Conservation (phyloP, 1,284 basidiomycete species). For the Microstroma glucosiphilum region DNA sequence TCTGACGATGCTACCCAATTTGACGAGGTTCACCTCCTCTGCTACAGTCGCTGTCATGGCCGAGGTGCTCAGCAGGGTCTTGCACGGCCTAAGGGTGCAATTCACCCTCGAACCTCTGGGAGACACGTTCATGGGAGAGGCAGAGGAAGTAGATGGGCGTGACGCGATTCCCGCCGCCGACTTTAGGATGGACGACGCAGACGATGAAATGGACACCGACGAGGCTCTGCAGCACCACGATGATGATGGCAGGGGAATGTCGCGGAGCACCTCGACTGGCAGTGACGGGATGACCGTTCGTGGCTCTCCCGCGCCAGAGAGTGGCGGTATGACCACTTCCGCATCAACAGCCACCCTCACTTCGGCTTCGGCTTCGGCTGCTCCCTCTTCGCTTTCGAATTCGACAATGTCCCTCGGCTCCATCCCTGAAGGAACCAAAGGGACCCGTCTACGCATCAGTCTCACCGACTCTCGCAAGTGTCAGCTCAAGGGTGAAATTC, state of each 20-base stretch:
- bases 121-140: slow-evolving; percentile 19
- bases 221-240: slow-evolving; percentile 14
- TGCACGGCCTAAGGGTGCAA: slow-evolving; percentile 30
- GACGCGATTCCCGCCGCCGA: background rate
- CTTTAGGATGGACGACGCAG: background rate
- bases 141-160: slow-evolving; percentile 29
- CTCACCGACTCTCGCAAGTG: slow-evolving; percentile 48
- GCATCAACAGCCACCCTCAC: background rate
- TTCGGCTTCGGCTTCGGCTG: background rate
- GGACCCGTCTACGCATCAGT: slow-evolving; percentile 37
- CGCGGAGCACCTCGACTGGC: background rate
- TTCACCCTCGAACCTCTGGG: slow-evolving; percentile 31
- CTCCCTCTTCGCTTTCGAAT: background rate
- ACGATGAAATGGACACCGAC: slow-evolving; percentile 25
- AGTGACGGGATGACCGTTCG: no score
- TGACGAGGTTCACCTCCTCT: slow-evolving; percentile 45
- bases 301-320: background rate
- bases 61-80: slow-evolving; percentile 18
- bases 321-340: background rate
- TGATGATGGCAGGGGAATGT: slow-evolving; percentile 12
- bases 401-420: no score
- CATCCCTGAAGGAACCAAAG: slow-evolving; percentile 23
- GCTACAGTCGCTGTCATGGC: slow-evolving; percentile 25
- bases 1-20: slow-evolving; percentile 34
- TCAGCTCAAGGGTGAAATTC: slow-evolving; percentile 40